Percentiles rank a stretch among this genome's conserved stretches.
These are phyloP conservation scores for Pelargonium fulgidum DNA, from an alignment of 441 rosid genomes.

Conservation along the genomic window DNA sequence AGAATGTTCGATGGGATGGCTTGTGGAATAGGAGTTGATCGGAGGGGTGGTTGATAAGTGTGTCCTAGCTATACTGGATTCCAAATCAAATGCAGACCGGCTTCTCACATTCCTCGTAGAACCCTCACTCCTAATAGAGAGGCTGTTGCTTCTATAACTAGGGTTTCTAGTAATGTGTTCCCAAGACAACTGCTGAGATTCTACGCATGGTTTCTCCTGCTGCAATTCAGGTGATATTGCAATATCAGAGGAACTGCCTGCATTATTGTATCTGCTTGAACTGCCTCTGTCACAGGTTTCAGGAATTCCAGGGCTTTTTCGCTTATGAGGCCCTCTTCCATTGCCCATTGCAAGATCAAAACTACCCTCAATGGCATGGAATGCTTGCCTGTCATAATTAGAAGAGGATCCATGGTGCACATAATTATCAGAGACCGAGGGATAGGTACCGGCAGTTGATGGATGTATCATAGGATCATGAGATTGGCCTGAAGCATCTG, in stretches of 20 bases:
- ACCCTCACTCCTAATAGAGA: constrained; percentile 54
- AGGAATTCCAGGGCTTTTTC: constrained; percentile 59
- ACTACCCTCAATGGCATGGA: constrained; percentile 46
- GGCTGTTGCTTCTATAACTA: constrained; percentile 38
- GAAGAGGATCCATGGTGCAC: constrained; percentile 48
- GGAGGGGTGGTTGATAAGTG: constrained; percentile 37
- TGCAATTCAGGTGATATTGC: constrained; percentile 44
- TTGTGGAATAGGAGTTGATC: constrained; percentile 37
- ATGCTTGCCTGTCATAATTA: constrained; percentile 44
- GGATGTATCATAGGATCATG: constrained; percentile 46
- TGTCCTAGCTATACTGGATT: constrained; percentile 40
- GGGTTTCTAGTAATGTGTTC: constrained; percentile 38
- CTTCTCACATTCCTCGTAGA: constrained; percentile 76
- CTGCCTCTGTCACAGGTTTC: constrained; percentile 54
- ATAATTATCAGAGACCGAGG: constrained; percentile 46
- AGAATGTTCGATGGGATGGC: constrained; percentile 43
- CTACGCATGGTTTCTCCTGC: constrained; percentile 47
- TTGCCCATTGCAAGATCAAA: too few relatives aligned
- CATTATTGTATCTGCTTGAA: constrained; percentile 54
- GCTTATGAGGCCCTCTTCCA: constrained; percentile 55
- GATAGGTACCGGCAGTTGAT: constrained; percentile 37
- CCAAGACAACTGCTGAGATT: constrained; percentile 47
- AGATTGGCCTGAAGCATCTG: constrained; percentile 45
- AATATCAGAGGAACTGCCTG: constrained; percentile 60
- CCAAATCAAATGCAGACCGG: constrained; percentile 58